Conservation (phyloP, 2,329 filamentous ascomycete genomes). For the Paecilomyces sp. region DNA sequence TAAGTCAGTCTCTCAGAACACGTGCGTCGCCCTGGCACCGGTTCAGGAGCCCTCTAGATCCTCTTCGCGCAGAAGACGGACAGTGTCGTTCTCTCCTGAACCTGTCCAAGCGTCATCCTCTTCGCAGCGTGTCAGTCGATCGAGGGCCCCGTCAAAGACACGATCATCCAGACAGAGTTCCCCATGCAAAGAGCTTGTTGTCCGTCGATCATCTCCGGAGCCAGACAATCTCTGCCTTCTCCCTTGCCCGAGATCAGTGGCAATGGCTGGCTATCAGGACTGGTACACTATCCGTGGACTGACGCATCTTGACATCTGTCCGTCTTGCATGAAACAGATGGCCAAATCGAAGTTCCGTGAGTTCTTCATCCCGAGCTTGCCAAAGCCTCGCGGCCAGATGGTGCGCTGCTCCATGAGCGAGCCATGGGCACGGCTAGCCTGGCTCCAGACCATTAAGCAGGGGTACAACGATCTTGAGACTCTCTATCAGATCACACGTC, state of each 20-base stretch:
- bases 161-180: constrained; percentile 3
- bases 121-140: not conserved
- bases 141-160: not conserved
- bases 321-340: constrained; percentile 65
- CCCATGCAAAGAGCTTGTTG: constrained; percentile 7
- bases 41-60: not conserved
- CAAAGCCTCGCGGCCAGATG: constrained; percentile 50
- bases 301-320: constrained; percentile 72
- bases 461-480: constrained; percentile 59
- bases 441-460: constrained; percentile 70
- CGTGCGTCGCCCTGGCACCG: not conserved
- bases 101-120: not conserved
- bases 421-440: constrained; percentile 79
- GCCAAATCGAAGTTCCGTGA: constrained; percentile 64
- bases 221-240: constrained; percentile 41
- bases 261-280: constrained; percentile 59
- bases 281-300: constrained; percentile 73
- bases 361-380: constrained; percentile 57
- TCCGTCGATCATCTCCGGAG: constrained; percentile 10
- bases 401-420: constrained; percentile 73
- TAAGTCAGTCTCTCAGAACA: not conserved
- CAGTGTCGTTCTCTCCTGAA: not conserved
- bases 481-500: constrained; percentile 61
- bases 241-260: constrained; percentile 60
- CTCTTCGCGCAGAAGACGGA: not conserved